A percentile compares a stretch with the other conserved stretches of the same genome.
Evolutionary conservation across 164 flowering plant species (phyloP).

Genomic region (Berberis thunbergii): DNA sequence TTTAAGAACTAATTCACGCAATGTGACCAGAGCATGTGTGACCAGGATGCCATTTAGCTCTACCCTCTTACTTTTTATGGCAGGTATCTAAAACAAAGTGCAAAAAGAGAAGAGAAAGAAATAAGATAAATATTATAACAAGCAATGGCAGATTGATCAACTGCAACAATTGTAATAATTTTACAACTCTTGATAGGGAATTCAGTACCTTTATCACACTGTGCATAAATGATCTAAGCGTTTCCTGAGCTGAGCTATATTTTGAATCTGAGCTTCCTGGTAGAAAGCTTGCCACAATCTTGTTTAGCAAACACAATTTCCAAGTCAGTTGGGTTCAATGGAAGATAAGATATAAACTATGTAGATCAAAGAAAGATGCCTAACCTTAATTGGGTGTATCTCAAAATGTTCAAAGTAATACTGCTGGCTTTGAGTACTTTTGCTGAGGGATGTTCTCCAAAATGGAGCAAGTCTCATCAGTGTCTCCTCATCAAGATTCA

Average conservation of each 20-base stretch:
- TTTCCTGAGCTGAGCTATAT: constrained; percentile 81
- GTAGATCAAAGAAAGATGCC: constrained; percentile 1
- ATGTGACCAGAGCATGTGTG: constrained; percentile 84
- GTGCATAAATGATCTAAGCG: constrained; percentile 77
- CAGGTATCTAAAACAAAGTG: constrained; percentile 47
- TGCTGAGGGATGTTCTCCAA: constrained; percentile 82
- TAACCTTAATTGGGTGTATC: constrained; percentile 92
- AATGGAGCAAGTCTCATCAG: constrained; percentile 81
- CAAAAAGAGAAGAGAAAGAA: constrained; percentile 10
- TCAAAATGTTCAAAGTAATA: constrained; percentile 94
- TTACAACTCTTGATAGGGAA: background rate
- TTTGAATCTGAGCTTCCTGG: constrained; percentile 70
- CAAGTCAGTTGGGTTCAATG: constrained; percentile 9
- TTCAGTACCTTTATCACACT: constrained; percentile 79
- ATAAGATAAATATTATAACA: background rate
- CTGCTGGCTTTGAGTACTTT: constrained; percentile 45
- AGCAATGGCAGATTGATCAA: background rate
- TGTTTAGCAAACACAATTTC: constrained; percentile 5
- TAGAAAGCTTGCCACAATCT: constrained; percentile 83
- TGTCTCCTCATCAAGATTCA: constrained; percentile 93
- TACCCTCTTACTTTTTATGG: constrained; percentile 59
- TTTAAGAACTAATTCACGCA: constrained; percentile 59
- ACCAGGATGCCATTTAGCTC: constrained; percentile 91
- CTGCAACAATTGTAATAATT: background rate
- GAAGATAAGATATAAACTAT: background rate